Evolutionary conservation across 768 basidiomycete genomes (phyloP), one percentile per base, ranked within the genome.

Genomic region (Kwoniella dejecticola): DNA sequence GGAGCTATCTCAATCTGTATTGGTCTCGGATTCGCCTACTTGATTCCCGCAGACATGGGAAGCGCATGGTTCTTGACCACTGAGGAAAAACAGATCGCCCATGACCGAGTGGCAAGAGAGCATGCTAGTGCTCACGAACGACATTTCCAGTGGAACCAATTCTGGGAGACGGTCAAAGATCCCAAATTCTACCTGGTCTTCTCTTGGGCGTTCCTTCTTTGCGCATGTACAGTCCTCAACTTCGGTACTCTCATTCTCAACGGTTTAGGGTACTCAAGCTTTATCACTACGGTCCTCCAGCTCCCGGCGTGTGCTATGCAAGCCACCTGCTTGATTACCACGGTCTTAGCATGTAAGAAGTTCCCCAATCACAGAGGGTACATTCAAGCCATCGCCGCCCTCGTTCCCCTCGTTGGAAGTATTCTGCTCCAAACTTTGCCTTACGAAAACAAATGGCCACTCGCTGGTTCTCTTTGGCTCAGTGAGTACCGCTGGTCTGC

Each of bases 211-310:
- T 54, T 67, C 46, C 31, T 55, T 33, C 52, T 72, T 38, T 62
- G 60, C 44, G 60, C 60, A 8, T 62, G 67, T 1, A 58, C 60
- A 3, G 64, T 71, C 4, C 64, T 71, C 30, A 55, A 46, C 30
- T 67, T 71, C 29, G 70, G 70, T 15, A 57, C 63, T 10, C 46
- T 72, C 5, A 61, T 72, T 38, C 52, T 72, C 29, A 65, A 58
- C 33, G 70, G 70, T 8, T 53, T 69, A 10, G 67, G 67, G 1
- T 72, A 52, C 21, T 41, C 47, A 17, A 48, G 47, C 11, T 59
- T 59, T 33, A 56, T 56, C 27, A 68, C 70, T 8, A 59, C 66
- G 15, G 52, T 71, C 1, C 53, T 71, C 15, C 56, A 57, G 29
- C 56, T 70, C 23, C 67, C 67, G 21, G 63, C 59, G 17, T 60